Evolutionary conservation across 108 stramenopile species (phyloP).

Genomic region (Fragilaria crotonensis): DNA sequence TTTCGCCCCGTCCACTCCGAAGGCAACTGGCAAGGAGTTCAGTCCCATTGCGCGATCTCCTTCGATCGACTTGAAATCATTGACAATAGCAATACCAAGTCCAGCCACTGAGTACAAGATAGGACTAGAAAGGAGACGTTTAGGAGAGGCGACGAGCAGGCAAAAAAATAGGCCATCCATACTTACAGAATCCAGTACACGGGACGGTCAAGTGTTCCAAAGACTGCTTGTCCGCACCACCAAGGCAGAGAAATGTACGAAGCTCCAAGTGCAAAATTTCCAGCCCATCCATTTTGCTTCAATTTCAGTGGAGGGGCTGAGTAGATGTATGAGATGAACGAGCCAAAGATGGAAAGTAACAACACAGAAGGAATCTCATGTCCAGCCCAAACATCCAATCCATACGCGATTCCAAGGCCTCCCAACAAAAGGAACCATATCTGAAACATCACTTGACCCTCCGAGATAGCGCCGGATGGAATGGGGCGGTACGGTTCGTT

Average conservation of each 20-base stretch:
- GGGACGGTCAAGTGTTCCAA: slow-evolving; percentile 78
- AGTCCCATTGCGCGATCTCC: slow-evolving; percentile 89
- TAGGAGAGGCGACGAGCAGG: neutral
- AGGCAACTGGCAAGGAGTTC: slow-evolving; percentile 91
- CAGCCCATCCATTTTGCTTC: slow-evolving; percentile 95
- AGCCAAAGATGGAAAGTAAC: slow-evolving; percentile 79
- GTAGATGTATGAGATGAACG: slow-evolving; percentile 95
- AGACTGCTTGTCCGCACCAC: slow-evolving; percentile 98
- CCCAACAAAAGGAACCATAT: slow-evolving; percentile 89
- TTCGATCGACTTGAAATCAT: slow-evolving; percentile 97
- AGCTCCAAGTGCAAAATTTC: slow-evolving; percentile 91
- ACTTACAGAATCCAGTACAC: slow-evolving; percentile 86
- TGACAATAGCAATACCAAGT: slow-evolving; percentile 92
- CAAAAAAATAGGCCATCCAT: neutral
- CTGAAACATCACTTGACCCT: slow-evolving; percentile 86
- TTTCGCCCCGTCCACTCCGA: slow-evolving; percentile 93
- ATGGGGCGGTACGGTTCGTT: slow-evolving; percentile 97
- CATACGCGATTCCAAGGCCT: slow-evolving; percentile 86
- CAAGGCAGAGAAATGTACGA: slow-evolving; percentile 96
- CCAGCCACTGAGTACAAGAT: slow-evolving; percentile 93
- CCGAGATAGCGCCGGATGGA: slow-evolving; percentile 86
- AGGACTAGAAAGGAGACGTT: slow-evolving; percentile 27
- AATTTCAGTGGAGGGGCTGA: slow-evolving; percentile 93
- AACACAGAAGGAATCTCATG: slow-evolving; percentile 85
- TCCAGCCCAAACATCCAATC: slow-evolving; percentile 87